These are phyloP conservation scores for Periconia macrospinosa DNA, from an alignment of 2,329 filamentous ascomycete genomes.

Conservation along the genomic window DNA sequence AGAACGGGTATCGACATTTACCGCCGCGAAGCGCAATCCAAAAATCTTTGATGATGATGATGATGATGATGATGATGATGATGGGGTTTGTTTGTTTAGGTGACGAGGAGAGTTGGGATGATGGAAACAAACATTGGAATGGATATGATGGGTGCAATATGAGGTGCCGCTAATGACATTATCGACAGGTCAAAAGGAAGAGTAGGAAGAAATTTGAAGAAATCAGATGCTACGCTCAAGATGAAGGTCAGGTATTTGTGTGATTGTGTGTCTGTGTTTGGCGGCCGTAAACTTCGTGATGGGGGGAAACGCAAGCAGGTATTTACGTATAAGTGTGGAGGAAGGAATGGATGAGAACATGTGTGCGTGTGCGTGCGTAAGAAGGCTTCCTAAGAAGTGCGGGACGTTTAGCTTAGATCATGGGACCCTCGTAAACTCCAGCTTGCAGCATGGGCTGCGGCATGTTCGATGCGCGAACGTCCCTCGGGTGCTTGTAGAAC, in stretches of 20 bases:
- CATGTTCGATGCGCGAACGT: conserved; percentile 52
- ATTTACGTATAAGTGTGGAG: conserved; percentile 5
- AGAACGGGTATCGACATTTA: conserved; percentile 40
- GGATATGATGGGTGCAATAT: conserved; percentile 2
- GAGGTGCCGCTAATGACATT: conserved; percentile 27
- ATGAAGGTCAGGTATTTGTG: conserved; percentile 1
- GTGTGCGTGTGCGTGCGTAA: not conserved
- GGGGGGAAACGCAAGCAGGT: not conserved
- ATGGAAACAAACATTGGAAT: too few relatives aligned
- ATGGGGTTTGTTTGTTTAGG: not conserved
- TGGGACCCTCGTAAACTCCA: conserved; percentile 44
- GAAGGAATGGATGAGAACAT: not conserved
- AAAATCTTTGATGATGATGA: conserved; percentile 14
- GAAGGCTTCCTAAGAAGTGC: not conserved
- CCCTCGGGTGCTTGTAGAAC: conserved; percentile 47
- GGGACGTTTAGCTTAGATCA: conserved; percentile 32
- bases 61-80: too few relatives aligned
- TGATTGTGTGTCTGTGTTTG: not conserved
- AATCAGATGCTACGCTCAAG: conserved; percentile 27
- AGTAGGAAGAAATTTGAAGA: conserved; percentile 1
- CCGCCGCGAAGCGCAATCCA: conserved; percentile 33
- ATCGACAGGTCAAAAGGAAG: not conserved
- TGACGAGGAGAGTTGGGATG: too few relatives aligned
- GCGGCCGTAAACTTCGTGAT: not conserved
- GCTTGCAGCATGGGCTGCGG: conserved; percentile 49